Base-by-base conservation (phyloP, 148 eudicot species). In the Rhododendron henanense region DNA sequence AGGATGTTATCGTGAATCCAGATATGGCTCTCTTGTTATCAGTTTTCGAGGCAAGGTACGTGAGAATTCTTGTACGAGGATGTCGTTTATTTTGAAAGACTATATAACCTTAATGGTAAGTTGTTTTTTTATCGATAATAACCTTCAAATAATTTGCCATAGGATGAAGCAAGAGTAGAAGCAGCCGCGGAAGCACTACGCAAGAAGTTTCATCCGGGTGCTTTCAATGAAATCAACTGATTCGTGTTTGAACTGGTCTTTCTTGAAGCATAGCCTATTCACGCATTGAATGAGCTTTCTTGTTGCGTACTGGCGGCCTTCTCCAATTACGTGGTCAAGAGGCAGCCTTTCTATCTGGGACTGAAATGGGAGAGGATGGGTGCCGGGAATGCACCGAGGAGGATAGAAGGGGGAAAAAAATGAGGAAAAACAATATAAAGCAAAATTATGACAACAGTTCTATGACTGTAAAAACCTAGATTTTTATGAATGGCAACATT, bases 1-100 rank as follows among this genome's bases (percentile, higher is more conserved):
- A 97, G 99, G 99, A 51, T 94, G 94, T 87, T 88, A 95, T 87
- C 98, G 99, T 47, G 91, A 92, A 87, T 91, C 96, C 74, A 93
- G 99, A 86, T 86, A 61, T 33, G 98, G 94, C 2, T 87, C 94
- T 37, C 95, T 97, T 51, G 85, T 97, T 23, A 92, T 97, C 37
- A 90, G 90, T 79, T 83, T 97, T 33, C 87, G 92, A 92, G 98
- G 99, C 83, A 97, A 95, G 98, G 99, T 97, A 88, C 18, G 33
- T 1, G 80, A 53, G 65, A 28, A 79, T n/a, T 18, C 4, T 41
- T 84, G 35, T 39, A 19, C 41, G 16, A 23, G 51, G 61, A 65
- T 28, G 37, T 74, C 33, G 5, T 53, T 33, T 79, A 18, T 6
- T 31, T 23, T 53, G 15, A 16, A 63, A 73, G 51, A 16, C n/a